Evolutionary conservation across 1,284 basidiomycete genomes (phyloP), one percentile per base, ranked within the genome.

Genomic region (Ganoderma boninense): DNA sequence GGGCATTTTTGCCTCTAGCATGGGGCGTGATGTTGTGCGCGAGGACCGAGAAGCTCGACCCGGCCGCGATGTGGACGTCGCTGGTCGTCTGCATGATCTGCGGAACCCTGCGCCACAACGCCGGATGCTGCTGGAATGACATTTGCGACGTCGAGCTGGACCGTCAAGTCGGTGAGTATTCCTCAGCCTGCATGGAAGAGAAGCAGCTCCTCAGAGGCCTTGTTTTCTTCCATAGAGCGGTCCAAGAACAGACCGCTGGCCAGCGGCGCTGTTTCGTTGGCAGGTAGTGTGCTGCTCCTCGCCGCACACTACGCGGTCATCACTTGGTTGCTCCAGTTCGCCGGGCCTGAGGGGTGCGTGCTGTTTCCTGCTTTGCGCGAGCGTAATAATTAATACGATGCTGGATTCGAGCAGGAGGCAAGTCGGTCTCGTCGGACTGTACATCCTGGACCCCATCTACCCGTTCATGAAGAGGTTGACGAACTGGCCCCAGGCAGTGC

Each of bases 181-280:
- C 23, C 4, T 6, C 6, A 26, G 14, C 11, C 8, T 10, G 40
- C 29, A n/a, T 7, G 11, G 35, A 16, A 42, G 23, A 11, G 23
- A 14, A 10, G 8, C 40, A 38, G 38, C 40, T 43, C n/a, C 60
- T 62, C 13, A 62, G 10, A 5, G 11, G 10, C 40, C 8, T 62
- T 4, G n/a, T 42, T 23, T 6, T 42, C 35, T 8, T 29, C 5
- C 4, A 62, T 60, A 83, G 83, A 83, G 65, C 78, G 85, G 2
- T 86, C 84, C 35, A 82, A 82, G 69, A 65, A 75, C 11, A 77
- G 85, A 26, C 85, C 84, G 2, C 75, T 86, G 5, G 82, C 83
- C 1, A 77, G 80, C 3, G 83, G 83, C 7, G 60, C 60, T n/a
- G 40, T 43, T 2, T 81, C 79, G 5, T 78, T 82, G 16, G 76